Evolutionary conservation across 345 rosid species (phyloP).

Genomic region (Microcos paniculata): DNA sequence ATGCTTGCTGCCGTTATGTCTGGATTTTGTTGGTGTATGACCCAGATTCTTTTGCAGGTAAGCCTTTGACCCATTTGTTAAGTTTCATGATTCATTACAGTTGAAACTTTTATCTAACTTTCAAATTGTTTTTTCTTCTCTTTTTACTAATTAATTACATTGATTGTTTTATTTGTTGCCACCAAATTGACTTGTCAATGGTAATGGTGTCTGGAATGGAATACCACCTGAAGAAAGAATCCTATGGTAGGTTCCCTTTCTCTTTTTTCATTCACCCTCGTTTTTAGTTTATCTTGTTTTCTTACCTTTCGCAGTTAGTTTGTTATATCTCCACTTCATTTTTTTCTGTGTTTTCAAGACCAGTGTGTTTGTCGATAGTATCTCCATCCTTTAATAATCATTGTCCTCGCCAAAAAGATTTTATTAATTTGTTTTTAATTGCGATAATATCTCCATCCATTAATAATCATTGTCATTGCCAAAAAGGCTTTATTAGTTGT

Average conservation of each 20-base stretch:
- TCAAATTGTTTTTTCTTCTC: constrained; percentile 8
- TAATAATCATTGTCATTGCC: too few relatives aligned
- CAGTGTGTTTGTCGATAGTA: background rate
- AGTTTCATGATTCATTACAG: background rate
- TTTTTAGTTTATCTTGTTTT: constrained; percentile 1
- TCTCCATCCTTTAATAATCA: background rate
- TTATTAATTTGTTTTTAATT: too few relatives aligned
- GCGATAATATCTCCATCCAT: too few relatives aligned
- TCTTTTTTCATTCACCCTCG: too few relatives aligned
- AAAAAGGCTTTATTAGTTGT: too few relatives aligned
- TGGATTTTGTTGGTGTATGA: constrained; percentile 99
- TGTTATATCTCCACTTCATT: background rate
- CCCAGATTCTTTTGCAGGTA: constrained; percentile 98
- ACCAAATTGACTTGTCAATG: constrained; percentile 31
- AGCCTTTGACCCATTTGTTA: background rate
- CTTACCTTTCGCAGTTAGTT: background rate
- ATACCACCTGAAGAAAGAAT: constrained; percentile 70
- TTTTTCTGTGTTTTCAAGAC: background rate
- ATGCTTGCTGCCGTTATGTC: constrained; percentile 99
- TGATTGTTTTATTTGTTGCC: constrained; percentile 22
- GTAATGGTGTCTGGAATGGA: constrained; percentile 33
- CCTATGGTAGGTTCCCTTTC: constrained; percentile 61
- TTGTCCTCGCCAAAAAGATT: too few relatives aligned
- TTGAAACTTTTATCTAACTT: constrained; percentile 13
- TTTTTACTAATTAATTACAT: constrained; percentile 20